Percentiles rank a stretch among this genome's conserved stretches.
Conservation (phyloP, 345 rosid species). For the Raphanus sativus region DNA sequence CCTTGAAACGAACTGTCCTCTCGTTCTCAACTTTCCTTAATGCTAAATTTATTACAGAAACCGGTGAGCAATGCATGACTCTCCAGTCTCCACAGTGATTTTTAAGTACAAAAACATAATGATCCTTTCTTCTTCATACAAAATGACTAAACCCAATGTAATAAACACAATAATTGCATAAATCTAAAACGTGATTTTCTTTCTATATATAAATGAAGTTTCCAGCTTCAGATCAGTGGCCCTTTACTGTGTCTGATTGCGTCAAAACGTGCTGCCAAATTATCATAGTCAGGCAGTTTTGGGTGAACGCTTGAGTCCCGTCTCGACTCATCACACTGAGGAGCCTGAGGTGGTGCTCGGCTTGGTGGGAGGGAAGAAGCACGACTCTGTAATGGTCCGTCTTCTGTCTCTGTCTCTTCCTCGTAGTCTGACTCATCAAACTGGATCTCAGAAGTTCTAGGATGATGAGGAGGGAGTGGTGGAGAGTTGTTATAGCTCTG, state of each 20-base stretch:
- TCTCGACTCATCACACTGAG: constrained; percentile 44
- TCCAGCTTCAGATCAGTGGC: constrained; percentile 32
- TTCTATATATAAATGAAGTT: constrained; percentile 8
- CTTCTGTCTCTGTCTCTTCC: constrained; percentile 55
- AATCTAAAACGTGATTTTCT: neutral
- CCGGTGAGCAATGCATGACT: neutral
- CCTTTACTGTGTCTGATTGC: constrained; percentile 62
- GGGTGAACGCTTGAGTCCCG: constrained; percentile 57
- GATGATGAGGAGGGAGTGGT: constrained; percentile 26
- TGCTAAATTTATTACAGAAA: neutral
- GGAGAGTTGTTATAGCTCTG: constrained; percentile 47
- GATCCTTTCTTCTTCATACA: neutral
- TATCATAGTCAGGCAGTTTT: constrained; percentile 80
- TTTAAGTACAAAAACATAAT: neutral
- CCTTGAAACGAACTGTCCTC: neutral
- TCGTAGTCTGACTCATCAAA: constrained; percentile 84
- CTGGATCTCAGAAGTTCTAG: constrained; percentile 53
- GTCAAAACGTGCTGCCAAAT: constrained; percentile 76
- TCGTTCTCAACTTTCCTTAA: neutral
- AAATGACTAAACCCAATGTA: neutral
- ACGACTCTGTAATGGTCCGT: constrained; percentile 22
- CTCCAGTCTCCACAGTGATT: neutral
- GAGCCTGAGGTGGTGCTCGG: constrained; percentile 57
- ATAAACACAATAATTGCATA: neutral
- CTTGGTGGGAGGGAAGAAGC: constrained; percentile 52